Evolutionary conservation across 176 grass and related monocot genomes (phyloP).

Genomic region (Musa beccarii): DNA sequence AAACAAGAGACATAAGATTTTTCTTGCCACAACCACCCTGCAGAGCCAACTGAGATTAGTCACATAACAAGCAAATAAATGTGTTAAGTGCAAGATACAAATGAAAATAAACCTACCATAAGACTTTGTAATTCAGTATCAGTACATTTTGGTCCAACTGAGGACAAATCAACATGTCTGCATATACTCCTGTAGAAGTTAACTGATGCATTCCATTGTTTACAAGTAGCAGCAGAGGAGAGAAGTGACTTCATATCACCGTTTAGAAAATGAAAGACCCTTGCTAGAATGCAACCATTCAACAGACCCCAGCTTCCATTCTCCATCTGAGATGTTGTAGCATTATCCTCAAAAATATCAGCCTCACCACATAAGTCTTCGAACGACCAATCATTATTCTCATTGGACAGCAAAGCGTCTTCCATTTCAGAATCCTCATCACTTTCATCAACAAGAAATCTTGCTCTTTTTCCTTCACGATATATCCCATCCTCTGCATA

Average conservation of each 20-base stretch:
- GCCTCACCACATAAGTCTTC: conserved; percentile 55
- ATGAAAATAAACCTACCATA: conserved; percentile 50
- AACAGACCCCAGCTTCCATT: conserved; percentile 60
- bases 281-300: conserved; percentile 49
- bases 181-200: conserved; percentile 65
- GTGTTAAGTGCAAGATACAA: conserved; percentile 28
- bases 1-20: conserved; percentile 61
- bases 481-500: conserved; percentile 54
- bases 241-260: conserved; percentile 74
- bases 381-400: conserved; percentile 62
- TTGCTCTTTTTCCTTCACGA: conserved; percentile 63
- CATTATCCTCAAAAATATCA: conserved; percentile 34
- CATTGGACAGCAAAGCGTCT: conserved; percentile 48
- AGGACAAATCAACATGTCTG: conserved; percentile 71
- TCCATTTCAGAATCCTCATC: conserved; percentile 57
- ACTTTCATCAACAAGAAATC: conserved; percentile 48
- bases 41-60: conserved; percentile 21
- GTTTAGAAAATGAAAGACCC: conserved; percentile 88
- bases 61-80: conserved; percentile 11
- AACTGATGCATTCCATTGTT: conserved; percentile 48
- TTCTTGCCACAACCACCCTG: conserved; percentile 77
- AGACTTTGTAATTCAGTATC: conserved; percentile 50
- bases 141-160: conserved; percentile 59
- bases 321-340: conserved; percentile 12
- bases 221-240: conserved; percentile 75